These are phyloP conservation scores for Rosa persica DNA, from an alignment of 306 rosid genomes.

Conservation along the genomic window DNA sequence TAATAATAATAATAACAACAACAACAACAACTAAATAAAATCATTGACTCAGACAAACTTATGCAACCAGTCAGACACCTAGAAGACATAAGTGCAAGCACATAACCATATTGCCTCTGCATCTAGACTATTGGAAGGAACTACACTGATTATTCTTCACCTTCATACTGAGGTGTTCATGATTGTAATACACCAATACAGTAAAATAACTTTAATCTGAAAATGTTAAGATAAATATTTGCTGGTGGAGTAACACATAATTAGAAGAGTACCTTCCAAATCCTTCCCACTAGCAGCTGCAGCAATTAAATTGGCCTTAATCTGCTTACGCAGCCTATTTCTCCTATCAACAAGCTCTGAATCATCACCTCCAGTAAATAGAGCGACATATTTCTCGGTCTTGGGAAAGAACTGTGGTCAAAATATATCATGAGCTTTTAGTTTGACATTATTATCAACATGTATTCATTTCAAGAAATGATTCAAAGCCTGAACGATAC, in stretches of 20 bases:
- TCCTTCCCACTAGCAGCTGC: slow-evolving; percentile 96
- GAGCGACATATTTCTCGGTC: slow-evolving; percentile 86
- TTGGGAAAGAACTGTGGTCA: slow-evolving; percentile 85
- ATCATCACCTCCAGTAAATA: slow-evolving; percentile 73
- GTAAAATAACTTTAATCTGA: not conserved
- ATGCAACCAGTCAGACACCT: not conserved
- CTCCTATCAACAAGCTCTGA: slow-evolving; percentile 62
- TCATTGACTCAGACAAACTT: not conserved
- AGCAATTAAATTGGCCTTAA: slow-evolving; percentile 71
- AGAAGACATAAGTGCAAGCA: not conserved
- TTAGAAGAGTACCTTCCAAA: slow-evolving; percentile 65
- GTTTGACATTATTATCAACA: slow-evolving; percentile 3
- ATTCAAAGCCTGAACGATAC: not conserved
- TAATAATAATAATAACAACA: not conserved
- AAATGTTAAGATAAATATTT: not conserved
- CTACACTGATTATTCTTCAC: not conserved
- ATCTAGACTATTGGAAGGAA: not conserved
- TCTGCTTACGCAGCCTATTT: slow-evolving; percentile 76
- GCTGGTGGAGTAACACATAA: not conserved
- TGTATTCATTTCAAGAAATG: not conserved
- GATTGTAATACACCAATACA: not conserved
- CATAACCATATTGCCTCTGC: not conserved
- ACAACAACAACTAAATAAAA: too few species aligned
- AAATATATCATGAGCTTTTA: slow-evolving; percentile 28
- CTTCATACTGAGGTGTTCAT: not conserved